Base-by-base conservation (phyloP, 805 yeast species). In the Sugiyamaella mastotermitis region DNA sequence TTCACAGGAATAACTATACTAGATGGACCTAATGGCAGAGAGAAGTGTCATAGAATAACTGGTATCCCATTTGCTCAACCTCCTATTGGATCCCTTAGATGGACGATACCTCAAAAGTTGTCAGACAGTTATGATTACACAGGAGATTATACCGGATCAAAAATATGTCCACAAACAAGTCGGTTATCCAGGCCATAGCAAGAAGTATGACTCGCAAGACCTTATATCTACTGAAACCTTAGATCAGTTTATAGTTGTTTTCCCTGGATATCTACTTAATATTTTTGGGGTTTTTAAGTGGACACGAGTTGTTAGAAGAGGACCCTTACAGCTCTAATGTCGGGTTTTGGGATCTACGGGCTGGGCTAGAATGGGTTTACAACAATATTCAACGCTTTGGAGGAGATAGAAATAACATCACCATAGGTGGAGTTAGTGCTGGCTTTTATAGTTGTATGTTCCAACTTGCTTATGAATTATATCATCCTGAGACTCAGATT, bases 261-360 rank as follows among this genome's bases (percentile, higher is more conserved):
- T 15, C 40, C 55, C 13, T 53, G 65, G 28, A 64, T 66, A 67
- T 44, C 49, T 72, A 37, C 49, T 67, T 31, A 64, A 64, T 39
- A 53, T 63, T 37, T 64, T 65, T 50, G 71, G 72, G 3, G n/a
- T 66, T 67, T 42, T 35, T 67, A 17, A 47, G 66, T 1, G 43
- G 58, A 8, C 62, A 61, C 56, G 69, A 73, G 18, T 10, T 27
- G 18, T n/a, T 27, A 27, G 30, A 27, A 27, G 30, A 27, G 30
- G 30, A 27, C 18, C 9, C 9, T 6, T 13, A 15, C 47, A 39
- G 35, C 24, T 39, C 57, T 17, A 62, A 67, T 39, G 58, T 59
- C 36, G 72, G 71, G 2, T 56, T 67, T 26, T 66, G 70, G 68
- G 74, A 69, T 46, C 71, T 62, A 44, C 50, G 69, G 32, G 14